phyloP scores from a whole-genome alignment of 495 filamentous ascomycete species.

The Aspergillus avenaceus region DNA sequence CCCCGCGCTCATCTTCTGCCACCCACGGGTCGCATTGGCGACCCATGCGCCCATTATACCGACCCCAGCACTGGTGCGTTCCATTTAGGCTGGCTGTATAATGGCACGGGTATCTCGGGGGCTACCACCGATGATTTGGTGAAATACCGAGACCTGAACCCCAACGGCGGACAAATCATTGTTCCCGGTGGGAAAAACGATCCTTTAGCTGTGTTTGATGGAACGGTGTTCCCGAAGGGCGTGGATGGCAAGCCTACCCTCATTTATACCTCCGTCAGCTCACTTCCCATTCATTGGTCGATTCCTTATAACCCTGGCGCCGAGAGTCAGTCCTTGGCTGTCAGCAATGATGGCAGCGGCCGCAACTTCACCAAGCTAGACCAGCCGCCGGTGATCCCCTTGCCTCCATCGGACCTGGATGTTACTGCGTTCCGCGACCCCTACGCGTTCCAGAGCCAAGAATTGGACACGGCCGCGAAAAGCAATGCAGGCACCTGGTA shows the following conservation, averaged over 20 bases:
- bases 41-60: constrained; percentile 19
- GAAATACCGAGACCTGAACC: constrained; percentile 12
- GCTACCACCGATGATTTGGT: constrained; percentile 15
- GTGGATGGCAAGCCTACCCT: constrained; percentile 18
- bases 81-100: constrained; percentile 20
- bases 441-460: constrained; percentile 16
- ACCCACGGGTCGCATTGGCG: constrained; percentile 13
- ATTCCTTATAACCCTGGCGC: constrained; percentile 20
- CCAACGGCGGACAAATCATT: constrained; percentile 11
- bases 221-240: constrained; percentile 17
- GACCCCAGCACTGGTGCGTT: constrained; percentile 20
- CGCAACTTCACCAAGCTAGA: constrained; percentile 17
- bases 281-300: constrained; percentile 22
- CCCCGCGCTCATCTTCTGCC: constrained; percentile 17
- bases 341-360: constrained; percentile 11
- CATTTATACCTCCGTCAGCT: constrained; percentile 19
- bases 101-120: constrained; percentile 10
- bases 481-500: constrained; percentile 14
- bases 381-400: constrained; percentile 14
- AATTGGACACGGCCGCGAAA: constrained; percentile 7
- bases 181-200: constrained; percentile 18
- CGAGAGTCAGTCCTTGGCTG: constrained; percentile 20
- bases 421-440: constrained; percentile 22
- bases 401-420: constrained; percentile 9
- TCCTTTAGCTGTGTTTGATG: constrained; percentile 19